A percentile compares a stretch with the other conserved stretches of the same genome.
These are phyloP conservation scores for Vigna hirtella DNA, from an alignment of 306 rosid species.

Conservation along the genomic window DNA sequence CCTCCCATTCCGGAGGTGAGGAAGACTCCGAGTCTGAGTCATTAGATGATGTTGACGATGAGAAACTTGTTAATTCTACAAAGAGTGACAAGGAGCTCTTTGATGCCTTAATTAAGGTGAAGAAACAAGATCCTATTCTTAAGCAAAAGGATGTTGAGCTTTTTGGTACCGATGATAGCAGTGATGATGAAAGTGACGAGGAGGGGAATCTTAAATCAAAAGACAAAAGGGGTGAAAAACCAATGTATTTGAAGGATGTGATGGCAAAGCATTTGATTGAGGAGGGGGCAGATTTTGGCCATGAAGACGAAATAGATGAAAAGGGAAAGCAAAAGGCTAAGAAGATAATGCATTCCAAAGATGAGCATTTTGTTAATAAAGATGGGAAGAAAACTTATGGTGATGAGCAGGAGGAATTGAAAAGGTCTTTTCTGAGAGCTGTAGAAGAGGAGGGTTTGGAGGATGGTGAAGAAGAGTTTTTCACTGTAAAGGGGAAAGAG, in stretches of 20 bases:
- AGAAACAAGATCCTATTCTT: constrained; percentile 69
- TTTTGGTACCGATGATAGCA: constrained; percentile 59
- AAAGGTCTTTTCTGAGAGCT: constrained; percentile 64
- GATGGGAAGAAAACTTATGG: constrained; percentile 56
- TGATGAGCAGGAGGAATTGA: constrained; percentile 75
- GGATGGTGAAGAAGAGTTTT: constrained; percentile 63
- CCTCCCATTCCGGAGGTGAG: constrained; percentile 43
- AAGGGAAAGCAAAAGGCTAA: constrained; percentile 42
- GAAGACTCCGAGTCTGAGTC: constrained; percentile 56
- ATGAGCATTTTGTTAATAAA: constrained; percentile 46
- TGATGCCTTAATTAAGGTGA: constrained; percentile 73
- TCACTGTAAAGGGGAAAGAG: constrained; percentile 52
- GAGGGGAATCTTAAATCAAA: constrained; percentile 24
- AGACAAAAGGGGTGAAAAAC: constrained; percentile 43
- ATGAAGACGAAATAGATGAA: constrained; percentile 44
- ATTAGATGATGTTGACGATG: constrained; percentile 52
- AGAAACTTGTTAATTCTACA: constrained; percentile 32
- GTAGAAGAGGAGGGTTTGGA: constrained; percentile 54
- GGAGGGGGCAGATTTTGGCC: constrained; percentile 67
- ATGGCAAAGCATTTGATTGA: constrained; percentile 71
- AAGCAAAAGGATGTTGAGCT: constrained; percentile 65
- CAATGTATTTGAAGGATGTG: constrained; percentile 79
- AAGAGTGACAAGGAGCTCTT: constrained; percentile 59
- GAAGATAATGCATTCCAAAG: constrained; percentile 59
- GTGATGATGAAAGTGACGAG: constrained; percentile 41